These are phyloP conservation scores for cucumber (Cucumis sativus) DNA, from an alignment of 306 rosid genomes.

Conservation along the genomic window Cucumber_9930_V3 NC_026658.2:22300001-22300500, in stretches of 20 bases:
- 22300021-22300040: conserved; percentile 28
- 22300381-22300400: not conserved
- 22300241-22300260: conserved; percentile 90
- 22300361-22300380: not conserved
- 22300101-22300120: conserved; percentile 19
- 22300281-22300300: not conserved
- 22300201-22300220: conserved; percentile 28
- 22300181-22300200: conserved; percentile 67
- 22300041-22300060: conserved; percentile 39
- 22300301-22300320: not conserved
- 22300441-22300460: not conserved
- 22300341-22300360: not conserved
- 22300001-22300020: conserved; percentile 31
- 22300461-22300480: conserved; percentile 61
- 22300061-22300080: conserved; percentile 40
- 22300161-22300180: conserved; percentile 42
- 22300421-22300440: not conserved
- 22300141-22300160: conserved; percentile 61
- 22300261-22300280: conserved; percentile 58
- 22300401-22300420: not conserved
- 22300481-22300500: conserved; percentile 72
- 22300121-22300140: conserved; percentile 32
- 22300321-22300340: not conserved
- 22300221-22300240: conserved; percentile 78
- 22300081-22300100: conserved; percentile 36